These are phyloP conservation scores for Filosporella fistucella DNA, from an alignment of 495 filamentous ascomycete genomes.

Conservation along the genomic window DNA sequence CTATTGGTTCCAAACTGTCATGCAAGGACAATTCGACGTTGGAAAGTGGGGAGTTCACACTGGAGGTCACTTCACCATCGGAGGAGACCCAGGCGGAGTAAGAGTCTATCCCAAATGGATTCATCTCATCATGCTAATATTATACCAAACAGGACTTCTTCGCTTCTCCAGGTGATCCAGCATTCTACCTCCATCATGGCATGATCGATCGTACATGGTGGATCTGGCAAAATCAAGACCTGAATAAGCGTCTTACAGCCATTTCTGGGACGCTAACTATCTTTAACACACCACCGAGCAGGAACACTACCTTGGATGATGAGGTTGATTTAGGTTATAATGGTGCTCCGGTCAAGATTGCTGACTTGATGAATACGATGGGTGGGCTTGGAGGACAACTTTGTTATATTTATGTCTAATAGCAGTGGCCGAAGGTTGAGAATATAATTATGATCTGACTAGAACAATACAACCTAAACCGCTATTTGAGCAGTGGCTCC, in stretches of 20 bases:
- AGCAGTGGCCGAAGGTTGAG: background rate
- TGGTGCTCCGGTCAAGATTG: background rate
- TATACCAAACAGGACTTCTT: conserved; percentile 53
- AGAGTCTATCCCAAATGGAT: background rate
- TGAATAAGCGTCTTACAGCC: conserved; percentile 34
- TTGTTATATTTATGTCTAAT: conserved; percentile 19
- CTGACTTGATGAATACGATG: conserved; percentile 3
- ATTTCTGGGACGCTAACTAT: conserved; percentile 53
- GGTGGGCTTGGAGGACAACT: conserved; percentile 8
- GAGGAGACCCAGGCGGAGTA: conserved; percentile 18
- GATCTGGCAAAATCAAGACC: conserved; percentile 55
- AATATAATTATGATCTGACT: background rate
- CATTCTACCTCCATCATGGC: background rate
- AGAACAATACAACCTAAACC: no score
- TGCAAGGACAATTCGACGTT: conserved; percentile 1
- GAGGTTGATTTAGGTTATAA: conserved; percentile 5
- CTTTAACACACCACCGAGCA: conserved; percentile 37
- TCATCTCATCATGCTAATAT: conserved; percentile 36
- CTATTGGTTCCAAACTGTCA: conserved; percentile 8
- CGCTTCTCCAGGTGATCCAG: conserved; percentile 55
- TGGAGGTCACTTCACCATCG: conserved; percentile 14
- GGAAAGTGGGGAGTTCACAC: conserved; percentile 11
- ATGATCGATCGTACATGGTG: conserved; percentile 5
- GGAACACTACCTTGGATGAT: conserved; percentile 26
- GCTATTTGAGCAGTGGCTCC: no score